Base-by-base conservation (phyloP, 192 early-diverging fungal genomes). In the Linnemannia elongata region DNA sequence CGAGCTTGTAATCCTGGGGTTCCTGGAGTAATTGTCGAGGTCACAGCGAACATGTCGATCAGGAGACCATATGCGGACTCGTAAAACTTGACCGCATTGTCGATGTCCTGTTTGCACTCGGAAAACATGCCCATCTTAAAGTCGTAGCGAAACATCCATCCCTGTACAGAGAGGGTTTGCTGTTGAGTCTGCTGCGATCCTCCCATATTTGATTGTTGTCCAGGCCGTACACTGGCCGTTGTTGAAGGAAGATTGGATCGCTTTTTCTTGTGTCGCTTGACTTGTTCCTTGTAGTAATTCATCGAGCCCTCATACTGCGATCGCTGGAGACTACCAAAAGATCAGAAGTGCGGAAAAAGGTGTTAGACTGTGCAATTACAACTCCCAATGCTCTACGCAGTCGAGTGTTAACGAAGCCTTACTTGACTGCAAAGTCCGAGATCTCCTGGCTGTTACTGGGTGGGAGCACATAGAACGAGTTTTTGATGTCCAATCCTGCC, bases 71-170 rank as follows among this genome's bases (percentile, higher is more conserved):
- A 96, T 10, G 94, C 92, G 15, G 91, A 90, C 47, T 95, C 94
- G 73, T 95, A 97, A 36, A 94, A 90, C 89, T 90, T 92, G 12
- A 92, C 78, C 22, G 93, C 89, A 24, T 83, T 84, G 36, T 92
- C 91, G 17, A 92, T 93, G 10, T 94, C 92, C 78, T 94, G 94
- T n/a, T 90, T 88, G 70, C 91, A 91, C 79, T 94, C 94, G 6
- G 89, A 88, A 69, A 93, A 94, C 57, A 91, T 88, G 17, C 90
- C 93, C 80, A 91, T 85, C 77, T 97, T 97, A 72, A 90, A 96
- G 72, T 97, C 96, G 79, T 97, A 97, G 20, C 97, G 91, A 3
- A 95, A 76, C 72, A 92, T 88, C 97, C 97, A 97, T 9, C 96
- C 97, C 41, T 89, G 90, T 7, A 90, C 78, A 79, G 88, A 83